Base-by-base conservation (phyloP, 2,329 filamentous ascomycete genomes). In the Trichocomaceae sp. region DNA sequence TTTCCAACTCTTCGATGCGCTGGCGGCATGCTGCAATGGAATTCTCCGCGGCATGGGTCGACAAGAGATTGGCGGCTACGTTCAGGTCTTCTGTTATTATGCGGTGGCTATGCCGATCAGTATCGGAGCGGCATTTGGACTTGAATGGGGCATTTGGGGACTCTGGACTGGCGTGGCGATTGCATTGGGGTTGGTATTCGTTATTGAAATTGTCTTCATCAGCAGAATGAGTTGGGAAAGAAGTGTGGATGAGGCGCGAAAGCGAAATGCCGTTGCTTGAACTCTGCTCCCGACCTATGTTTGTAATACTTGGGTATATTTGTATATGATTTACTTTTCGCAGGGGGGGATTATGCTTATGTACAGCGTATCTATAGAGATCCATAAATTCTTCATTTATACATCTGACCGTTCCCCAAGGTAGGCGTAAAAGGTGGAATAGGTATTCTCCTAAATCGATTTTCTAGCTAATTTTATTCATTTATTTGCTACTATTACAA, bases 1-100 rank as follows among this genome's bases (percentile, higher is more conserved):
- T 1, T 95, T 96, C 78, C 91, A 97, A 69, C 79, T 96, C 22
- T 91, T 95, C 63, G 92, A 99, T 69, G 84, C 87, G 1, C 69
- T 95, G 17, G 83, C 88, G 0, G 82, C 87, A 2, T 86, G 86
- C 39, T 90, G 88, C 55, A 91, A 93, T 64, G 92, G 91, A 26
- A 79, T 96, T 39, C 79, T 97, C 26, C 82, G 93, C 42, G 92
- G 92, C 12, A 81, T 97, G 15, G 93, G 93, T 2, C 83, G 88
- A 56, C 92, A 97, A 71, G 85, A 90, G 60, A 84, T 97, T 55
- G 92, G 92, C 12, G 91, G 92, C 0, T 96, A 92, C 63, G 85
- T 91, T 7, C 95, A 93, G 64, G 73, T 97, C 2, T 82, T 90
- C 49, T 85, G 86, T 20, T 96, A 96, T 74, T 99, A 97, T 70